Evolutionary conservation across 2,329 filamentous ascomycete genomes (phyloP).

Genomic region (Xylariaceae sp.): DNA sequence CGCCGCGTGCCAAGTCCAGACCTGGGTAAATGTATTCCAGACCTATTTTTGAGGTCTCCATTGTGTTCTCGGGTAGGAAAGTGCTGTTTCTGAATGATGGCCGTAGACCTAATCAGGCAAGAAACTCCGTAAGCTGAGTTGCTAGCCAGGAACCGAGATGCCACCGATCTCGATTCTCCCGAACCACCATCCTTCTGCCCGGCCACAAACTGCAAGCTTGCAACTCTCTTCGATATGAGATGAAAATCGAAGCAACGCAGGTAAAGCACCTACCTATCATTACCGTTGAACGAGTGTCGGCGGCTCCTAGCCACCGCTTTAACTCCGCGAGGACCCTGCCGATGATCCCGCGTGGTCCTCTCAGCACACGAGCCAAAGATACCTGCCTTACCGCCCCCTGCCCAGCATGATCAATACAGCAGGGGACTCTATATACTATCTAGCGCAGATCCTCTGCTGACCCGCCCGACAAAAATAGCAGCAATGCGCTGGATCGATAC

Average conservation of each 20-base stretch:
- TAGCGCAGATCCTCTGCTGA: not conserved
- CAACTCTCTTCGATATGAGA: too few relatives aligned
- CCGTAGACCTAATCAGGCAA: too few relatives aligned
- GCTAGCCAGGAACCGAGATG: not conserved
- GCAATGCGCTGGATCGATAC: not conserved
- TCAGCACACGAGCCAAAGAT: not conserved
- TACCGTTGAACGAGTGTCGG: not conserved
- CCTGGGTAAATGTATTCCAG: too few relatives aligned
- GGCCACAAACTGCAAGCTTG: too few relatives aligned
- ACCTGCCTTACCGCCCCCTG: not conserved
- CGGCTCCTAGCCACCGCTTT: not conserved
- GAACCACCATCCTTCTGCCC: not conserved
- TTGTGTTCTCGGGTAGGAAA: too few relatives aligned
- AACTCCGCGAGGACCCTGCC: not conserved
- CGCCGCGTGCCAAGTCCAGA: too few relatives aligned
- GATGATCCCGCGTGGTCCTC: not conserved
- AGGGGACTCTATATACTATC: not conserved
- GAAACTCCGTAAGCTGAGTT: too few relatives aligned
- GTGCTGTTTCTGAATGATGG: too few relatives aligned
- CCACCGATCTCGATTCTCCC: not conserved
- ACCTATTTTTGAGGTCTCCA: too few relatives aligned
- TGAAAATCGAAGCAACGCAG: not conserved
- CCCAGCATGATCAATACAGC: not conserved
- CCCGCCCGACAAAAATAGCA: not conserved
- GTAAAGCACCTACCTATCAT: not conserved